Evolutionary conservation across 1,139 yeast genomes (phyloP).

Genomic region (Kodamaea arcana): DNA sequence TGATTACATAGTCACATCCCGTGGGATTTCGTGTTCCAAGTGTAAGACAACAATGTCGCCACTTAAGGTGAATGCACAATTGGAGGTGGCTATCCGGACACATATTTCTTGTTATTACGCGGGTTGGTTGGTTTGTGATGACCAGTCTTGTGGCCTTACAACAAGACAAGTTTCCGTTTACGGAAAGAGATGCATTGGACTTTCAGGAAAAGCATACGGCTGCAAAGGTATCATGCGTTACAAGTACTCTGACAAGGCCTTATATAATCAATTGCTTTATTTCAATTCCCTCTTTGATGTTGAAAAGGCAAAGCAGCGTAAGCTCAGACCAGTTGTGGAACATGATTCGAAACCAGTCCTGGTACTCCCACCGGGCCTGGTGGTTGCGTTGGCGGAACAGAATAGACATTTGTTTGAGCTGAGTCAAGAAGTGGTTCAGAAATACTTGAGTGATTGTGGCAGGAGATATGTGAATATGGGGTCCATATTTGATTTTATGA

Average conservation of each 20-base stretch:
- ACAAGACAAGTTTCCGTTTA: constrained; percentile 89
- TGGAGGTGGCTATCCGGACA: constrained; percentile 65
- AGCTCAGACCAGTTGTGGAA: constrained; percentile 43
- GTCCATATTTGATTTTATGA: constrained; percentile 64
- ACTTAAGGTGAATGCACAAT: constrained; percentile 61
- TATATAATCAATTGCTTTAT: constrained; percentile 84
- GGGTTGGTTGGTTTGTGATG: constrained; percentile 84
- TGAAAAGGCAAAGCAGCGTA: constrained; percentile 63
- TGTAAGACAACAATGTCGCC: constrained; percentile 54
- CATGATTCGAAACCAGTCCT: constrained; percentile 25
- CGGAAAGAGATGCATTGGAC: constrained; percentile 79
- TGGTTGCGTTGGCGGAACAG: constrained; percentile 75
- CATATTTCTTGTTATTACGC: constrained; percentile 77
- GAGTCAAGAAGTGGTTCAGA: constrained; percentile 60
- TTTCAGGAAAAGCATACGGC: constrained; percentile 55
- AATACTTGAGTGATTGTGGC: constrained; percentile 80
- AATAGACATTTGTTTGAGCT: constrained; percentile 61
- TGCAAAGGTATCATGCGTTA: constrained; percentile 86
- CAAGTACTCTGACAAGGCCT: constrained; percentile 70
- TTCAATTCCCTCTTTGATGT: constrained; percentile 77
- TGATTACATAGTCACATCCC: constrained; percentile 55
- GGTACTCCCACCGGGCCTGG: constrained; percentile 49
- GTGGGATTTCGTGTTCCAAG: constrained; percentile 66
- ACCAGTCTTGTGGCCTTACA: constrained; percentile 70
- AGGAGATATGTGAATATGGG: constrained; percentile 90